Evolutionary conservation across 2,329 filamentous ascomycete species (phyloP).

Genomic region (Colletotrichum nymphaeae): DNA sequence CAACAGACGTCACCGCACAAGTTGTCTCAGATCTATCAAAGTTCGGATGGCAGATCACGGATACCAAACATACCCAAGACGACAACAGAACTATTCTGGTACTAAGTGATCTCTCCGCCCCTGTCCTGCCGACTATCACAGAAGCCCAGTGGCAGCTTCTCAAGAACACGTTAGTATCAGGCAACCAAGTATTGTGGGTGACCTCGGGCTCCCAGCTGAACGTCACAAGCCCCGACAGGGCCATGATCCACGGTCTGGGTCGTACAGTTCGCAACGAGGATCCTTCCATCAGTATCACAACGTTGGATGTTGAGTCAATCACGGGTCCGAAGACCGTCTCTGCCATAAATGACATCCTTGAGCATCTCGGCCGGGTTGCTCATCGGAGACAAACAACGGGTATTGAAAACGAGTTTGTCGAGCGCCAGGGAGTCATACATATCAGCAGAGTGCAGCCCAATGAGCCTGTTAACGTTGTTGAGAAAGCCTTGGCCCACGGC

Average conservation of each 20-base stretch:
- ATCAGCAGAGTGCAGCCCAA: background rate
- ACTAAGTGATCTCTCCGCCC: no score
- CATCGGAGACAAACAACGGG: background rate
- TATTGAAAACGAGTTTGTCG: constrained; percentile 41
- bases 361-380: background rate
- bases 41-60: no score
- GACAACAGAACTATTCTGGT: no score
- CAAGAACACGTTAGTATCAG: background rate
- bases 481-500: no score
- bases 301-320: constrained; percentile 11
- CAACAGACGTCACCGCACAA: no score
- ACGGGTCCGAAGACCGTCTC: background rate
- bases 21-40: no score
- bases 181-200: constrained; percentile 41
- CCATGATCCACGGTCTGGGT: constrained; percentile 13
- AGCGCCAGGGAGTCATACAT: constrained; percentile 40
- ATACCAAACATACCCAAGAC: no score
- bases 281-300: background rate
- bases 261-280: constrained; percentile 13
- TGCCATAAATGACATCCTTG: constrained; percentile 8
- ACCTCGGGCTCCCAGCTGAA: constrained; percentile 38
- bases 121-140: no score
- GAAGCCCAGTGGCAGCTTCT: constrained; percentile 9
- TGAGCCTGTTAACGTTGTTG: no score
- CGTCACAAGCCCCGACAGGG: constrained; percentile 39